Base-by-base conservation (phyloP, 106 monocot genomes). In the Apostasia shenzhenica region DNA sequence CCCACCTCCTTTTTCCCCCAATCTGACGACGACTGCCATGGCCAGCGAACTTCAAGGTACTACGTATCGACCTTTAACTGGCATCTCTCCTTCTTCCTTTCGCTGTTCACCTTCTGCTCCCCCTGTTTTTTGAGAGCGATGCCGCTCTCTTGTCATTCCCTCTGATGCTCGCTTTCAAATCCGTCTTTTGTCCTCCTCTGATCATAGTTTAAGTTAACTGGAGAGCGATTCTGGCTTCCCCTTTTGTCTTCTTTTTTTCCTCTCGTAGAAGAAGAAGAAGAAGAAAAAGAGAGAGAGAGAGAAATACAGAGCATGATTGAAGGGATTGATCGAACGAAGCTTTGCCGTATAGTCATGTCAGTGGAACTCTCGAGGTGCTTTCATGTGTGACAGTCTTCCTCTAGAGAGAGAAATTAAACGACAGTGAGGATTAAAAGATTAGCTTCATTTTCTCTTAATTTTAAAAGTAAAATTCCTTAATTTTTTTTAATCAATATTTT, bases 331-430 rank as follows among this genome's bases (percentile, higher is more conserved):
- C 79, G 39, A 80, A 48, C 40, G 73, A 68, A 53, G 47, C 52
- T 55, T 45, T 10, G 41, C 11, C n/a, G 5, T 79, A 55, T 86
- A 11, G 86, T 86, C 86, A 69, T 69, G 57, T 86, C 86, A 76
- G 46, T 42, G 37, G 66, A 75, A 75, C 76, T 84, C 77, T 84
- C 77, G 65, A 62, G 62, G 12, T 8, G 11, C 39, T 62, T 62
- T 62, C 62, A 62, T 62, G 62, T 62, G 62, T 62, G 62, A 65
- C 65, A 48, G 48, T 65, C 45, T 45, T 62, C 45, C 8, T 4
- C 6, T 11, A 46, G 46, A 65, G 37, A 45, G 62, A 62, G 44
- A 13, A 5, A 12, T 62, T 4, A 62, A 62, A 8, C 3, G 59
- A 59, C 41, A 41, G n/a, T 57, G 56, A 57, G 59, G 26, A 26